These are phyloP conservation scores for Thecaphora frezii DNA, from an alignment of 1,284 basidiomycete genomes.

Conservation along the genomic window DNA sequence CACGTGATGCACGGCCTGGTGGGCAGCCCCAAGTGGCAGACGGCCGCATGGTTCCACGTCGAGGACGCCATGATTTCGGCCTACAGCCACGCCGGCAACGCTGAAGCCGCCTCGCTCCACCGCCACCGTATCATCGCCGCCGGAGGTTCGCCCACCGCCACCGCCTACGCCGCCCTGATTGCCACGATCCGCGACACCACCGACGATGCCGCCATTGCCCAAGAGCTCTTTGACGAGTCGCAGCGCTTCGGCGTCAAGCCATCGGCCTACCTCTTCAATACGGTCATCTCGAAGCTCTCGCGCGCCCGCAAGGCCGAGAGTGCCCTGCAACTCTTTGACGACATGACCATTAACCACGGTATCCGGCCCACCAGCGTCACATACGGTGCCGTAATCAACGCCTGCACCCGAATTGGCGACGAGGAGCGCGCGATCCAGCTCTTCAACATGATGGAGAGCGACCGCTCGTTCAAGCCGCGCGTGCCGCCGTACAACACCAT, in stretches of 20 bases:
- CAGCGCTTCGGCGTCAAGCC: constrained; percentile 49
- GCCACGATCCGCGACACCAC: constrained; percentile 56
- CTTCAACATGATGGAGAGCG: constrained; percentile 80
- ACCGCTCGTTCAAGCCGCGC: constrained; percentile 77
- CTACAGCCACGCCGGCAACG: constrained; percentile 49
- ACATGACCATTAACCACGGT: constrained; percentile 51
- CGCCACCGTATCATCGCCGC: constrained; percentile 51
- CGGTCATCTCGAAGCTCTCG: constrained; percentile 57
- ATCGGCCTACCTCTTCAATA: constrained; percentile 55
- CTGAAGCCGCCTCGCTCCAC: constrained; percentile 40
- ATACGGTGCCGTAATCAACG: constrained; percentile 88
- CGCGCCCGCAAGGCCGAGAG: constrained; percentile 55
- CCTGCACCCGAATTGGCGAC: constrained; percentile 83
- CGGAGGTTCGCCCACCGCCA: constrained; percentile 42
- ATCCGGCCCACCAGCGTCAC: constrained; percentile 81
- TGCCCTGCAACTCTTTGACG: constrained; percentile 54
- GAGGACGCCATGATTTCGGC: constrained; percentile 55
- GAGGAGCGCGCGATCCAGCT: constrained; percentile 76
- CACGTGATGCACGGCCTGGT: constrained; percentile 35
- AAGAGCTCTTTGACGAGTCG: constrained; percentile 56
- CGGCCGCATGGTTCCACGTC: constrained; percentile 59
- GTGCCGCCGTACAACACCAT: constrained; percentile 96
- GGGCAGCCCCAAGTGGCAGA: constrained; percentile 55
- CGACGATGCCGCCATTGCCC: constrained; percentile 55
- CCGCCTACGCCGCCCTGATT: constrained; percentile 55